These are phyloP conservation scores for Epichloe brachyelytri DNA, from an alignment of 2,329 filamentous ascomycete species.

Conservation along the genomic window DNA sequence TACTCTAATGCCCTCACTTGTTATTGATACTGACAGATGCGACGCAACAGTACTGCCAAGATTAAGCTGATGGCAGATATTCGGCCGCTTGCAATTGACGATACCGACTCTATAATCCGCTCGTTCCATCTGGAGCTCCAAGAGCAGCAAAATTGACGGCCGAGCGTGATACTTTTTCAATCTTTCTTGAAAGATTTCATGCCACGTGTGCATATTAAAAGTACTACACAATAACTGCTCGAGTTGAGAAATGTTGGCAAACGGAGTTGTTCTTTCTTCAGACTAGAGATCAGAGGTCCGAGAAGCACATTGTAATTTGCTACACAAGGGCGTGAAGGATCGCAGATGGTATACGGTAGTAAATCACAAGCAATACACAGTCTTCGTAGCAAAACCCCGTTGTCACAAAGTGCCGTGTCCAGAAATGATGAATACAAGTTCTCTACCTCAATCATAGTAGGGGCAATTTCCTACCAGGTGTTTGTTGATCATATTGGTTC, in stretches of 20 bases:
- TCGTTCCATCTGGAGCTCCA: conserved; percentile 48
- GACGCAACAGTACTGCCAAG: conserved; percentile 42
- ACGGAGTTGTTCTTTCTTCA: too few species aligned
- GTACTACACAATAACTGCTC: neutral
- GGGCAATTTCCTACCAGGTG: too few species aligned
- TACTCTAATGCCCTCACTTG: neutral
- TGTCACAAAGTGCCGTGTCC: too few species aligned
- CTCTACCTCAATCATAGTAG: too few species aligned
- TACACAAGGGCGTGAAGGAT: neutral
- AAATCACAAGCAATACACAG: too few species aligned
- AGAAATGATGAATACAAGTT: too few species aligned
- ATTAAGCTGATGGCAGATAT: conserved; percentile 88
- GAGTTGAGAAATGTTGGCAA: neutral
- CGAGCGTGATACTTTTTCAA: neutral
- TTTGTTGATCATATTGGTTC: too few species aligned
- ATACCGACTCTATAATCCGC: conserved; percentile 77
- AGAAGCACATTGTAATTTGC: neutral
- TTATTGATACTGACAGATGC: neutral
- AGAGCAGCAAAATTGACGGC: neutral
- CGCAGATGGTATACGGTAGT: neutral
- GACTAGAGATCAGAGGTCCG: neutral
- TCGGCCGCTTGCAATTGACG: conserved; percentile 73
- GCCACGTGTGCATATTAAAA: neutral
- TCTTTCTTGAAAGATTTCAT: neutral
- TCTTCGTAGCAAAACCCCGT: too few species aligned